These are phyloP conservation scores for Pyrenophora tritici-repentis DNA, from an alignment of 2,329 filamentous ascomycete genomes.

Conservation along the genomic window DNA sequence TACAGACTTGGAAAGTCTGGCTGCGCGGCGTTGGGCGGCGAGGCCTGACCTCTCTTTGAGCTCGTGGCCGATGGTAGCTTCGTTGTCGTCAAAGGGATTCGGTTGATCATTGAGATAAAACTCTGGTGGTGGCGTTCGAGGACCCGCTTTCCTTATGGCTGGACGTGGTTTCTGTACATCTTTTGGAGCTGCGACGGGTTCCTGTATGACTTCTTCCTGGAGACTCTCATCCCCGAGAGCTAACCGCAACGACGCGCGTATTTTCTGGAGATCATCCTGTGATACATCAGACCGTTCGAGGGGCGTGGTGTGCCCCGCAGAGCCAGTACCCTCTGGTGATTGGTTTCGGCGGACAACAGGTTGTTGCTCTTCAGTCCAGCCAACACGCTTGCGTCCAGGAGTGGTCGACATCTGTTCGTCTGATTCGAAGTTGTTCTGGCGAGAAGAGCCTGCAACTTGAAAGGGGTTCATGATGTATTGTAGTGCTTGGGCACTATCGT, in stretches of 20 bases:
- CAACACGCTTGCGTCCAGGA: slow-evolving; percentile 42
- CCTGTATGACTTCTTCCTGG: slow-evolving; percentile 16
- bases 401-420: slow-evolving; percentile 38
- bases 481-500: slow-evolving; percentile 18
- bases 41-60: slow-evolving; percentile 42
- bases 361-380: slow-evolving; percentile 33
- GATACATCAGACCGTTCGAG: slow-evolving; percentile 40
- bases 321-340: slow-evolving; percentile 33
- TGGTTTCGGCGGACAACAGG: slow-evolving; percentile 20
- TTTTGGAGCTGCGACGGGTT: too few relatives aligned
- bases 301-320: slow-evolving; percentile 37
- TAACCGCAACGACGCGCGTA: slow-evolving; percentile 43
- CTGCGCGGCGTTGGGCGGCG: slow-evolving; percentile 42
- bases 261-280: slow-evolving; percentile 39
- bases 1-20: slow-evolving; percentile 42
- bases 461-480: slow-evolving; percentile 36
- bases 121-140: slow-evolving; percentile 41
- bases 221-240: slow-evolving; percentile 40
- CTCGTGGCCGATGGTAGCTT: slow-evolving; percentile 14
- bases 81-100: slow-evolving; percentile 41
- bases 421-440: slow-evolving; percentile 17
- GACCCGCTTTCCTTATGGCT: slow-evolving; percentile 36
- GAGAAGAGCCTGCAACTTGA: slow-evolving; percentile 25
- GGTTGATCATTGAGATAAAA: slow-evolving; percentile 41
- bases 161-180: slow-evolving; percentile 2